Percentiles rank a stretch among this genome's conserved stretches.
Evolutionary conservation across 768 basidiomycete genomes (phyloP).

Genomic region (Suillus alpinus): DNA sequence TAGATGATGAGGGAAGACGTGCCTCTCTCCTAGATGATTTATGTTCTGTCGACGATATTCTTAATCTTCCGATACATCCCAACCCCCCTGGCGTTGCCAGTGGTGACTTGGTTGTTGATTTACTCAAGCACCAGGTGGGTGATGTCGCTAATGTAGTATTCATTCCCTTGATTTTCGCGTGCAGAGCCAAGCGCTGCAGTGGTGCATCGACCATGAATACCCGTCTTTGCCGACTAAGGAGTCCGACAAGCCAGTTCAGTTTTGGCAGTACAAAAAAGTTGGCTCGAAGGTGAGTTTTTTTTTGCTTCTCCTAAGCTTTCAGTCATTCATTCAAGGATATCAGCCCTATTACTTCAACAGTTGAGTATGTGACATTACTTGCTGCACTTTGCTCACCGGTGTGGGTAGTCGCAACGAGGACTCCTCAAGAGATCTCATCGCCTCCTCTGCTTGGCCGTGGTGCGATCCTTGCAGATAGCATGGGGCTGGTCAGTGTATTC

Average conservation of each 20-base stretch:
- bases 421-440: constrained; percentile 54
- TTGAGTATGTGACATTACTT: constrained; percentile 28
- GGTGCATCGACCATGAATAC: constrained; percentile 82
- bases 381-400: constrained; percentile 2
- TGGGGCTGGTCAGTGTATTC: constrained; percentile 56
- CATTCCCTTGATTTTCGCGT: not conserved
- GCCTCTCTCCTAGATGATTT: constrained; percentile 68
- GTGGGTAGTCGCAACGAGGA: constrained; percentile 71
- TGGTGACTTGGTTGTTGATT: constrained; percentile 66
- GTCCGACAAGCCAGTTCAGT: constrained; percentile 76
- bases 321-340: not conserved
- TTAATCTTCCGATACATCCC: constrained; percentile 67
- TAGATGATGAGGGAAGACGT: constrained; percentile 74
- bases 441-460: constrained; percentile 73
- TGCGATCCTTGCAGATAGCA: constrained; percentile 87
- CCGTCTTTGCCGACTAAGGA: constrained; percentile 68
- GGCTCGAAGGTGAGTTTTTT: constrained; percentile 47
- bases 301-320: not conserved
- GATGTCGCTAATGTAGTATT: not conserved
- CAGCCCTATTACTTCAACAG: constrained; percentile 70
- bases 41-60: constrained; percentile 65
- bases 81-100: constrained; percentile 67
- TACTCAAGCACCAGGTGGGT: constrained; percentile 79
- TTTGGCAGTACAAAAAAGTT: constrained; percentile 74
- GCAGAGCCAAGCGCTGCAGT: constrained; percentile 80